These are phyloP conservation scores for Xylaria flabelliformis DNA, from an alignment of 495 filamentous ascomycete species.

Conservation along the genomic window DNA sequence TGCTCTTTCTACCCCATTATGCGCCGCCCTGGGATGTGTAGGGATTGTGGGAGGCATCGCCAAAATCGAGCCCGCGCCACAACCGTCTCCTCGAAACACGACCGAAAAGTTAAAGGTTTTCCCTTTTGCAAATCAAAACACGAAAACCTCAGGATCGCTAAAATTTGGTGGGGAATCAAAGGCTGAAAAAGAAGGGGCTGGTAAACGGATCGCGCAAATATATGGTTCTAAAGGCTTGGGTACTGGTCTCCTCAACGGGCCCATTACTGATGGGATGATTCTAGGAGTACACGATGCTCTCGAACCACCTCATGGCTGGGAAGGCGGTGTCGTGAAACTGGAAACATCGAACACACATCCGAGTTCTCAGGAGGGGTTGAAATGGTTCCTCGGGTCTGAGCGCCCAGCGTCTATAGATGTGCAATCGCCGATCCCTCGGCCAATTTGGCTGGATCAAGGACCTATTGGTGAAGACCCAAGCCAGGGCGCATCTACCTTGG, in stretches of 20 bases:
- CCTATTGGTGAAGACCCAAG: slow-evolving; percentile 59
- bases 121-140: slow-evolving; percentile 68
- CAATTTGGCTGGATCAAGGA: slow-evolving; percentile 56
- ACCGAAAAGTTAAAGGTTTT: slow-evolving; percentile 71
- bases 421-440: slow-evolving; percentile 70
- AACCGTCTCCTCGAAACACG: slow-evolving; percentile 43
- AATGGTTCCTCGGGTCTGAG: slow-evolving; percentile 81
- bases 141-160: slow-evolving; percentile 66
- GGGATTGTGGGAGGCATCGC: slow-evolving; percentile 87
- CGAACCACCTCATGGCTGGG: slow-evolving; percentile 58
- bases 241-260: slow-evolving; percentile 76
- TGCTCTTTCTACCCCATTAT: slow-evolving; percentile 78
- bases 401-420: slow-evolving; percentile 73
- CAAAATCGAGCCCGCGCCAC: slow-evolving; percentile 71
- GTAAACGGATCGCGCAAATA: slow-evolving; percentile 60
- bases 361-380: slow-evolving; percentile 60
- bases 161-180: slow-evolving; percentile 90
- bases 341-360: slow-evolving; percentile 59
- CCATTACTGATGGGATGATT: slow-evolving; percentile 86
- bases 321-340: slow-evolving; percentile 80
- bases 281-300: slow-evolving; percentile 56
- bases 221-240: slow-evolving; percentile 59
- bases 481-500: slow-evolving; percentile 63
- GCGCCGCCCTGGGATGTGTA: slow-evolving; percentile 69
- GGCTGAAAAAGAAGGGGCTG: slow-evolving; percentile 71